Evolutionary conservation across 768 basidiomycete species (phyloP).

Genomic region (Podaxis rugospora): DNA sequence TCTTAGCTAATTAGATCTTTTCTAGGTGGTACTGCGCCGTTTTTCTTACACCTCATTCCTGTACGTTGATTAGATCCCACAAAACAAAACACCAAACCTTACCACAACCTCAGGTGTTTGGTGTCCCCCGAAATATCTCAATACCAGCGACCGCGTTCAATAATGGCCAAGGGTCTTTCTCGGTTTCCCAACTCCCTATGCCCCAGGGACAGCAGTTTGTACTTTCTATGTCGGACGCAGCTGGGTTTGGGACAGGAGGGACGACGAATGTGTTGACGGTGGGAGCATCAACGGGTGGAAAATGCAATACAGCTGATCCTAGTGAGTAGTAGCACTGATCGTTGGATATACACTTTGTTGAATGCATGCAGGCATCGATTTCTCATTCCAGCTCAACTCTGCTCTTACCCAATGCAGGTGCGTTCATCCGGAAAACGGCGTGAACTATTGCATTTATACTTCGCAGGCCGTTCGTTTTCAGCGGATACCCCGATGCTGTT

Average conservation of each 20-base stretch:
- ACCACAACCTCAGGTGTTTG: conserved; percentile 41
- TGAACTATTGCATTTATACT: not conserved
- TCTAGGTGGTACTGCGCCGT: conserved; percentile 60
- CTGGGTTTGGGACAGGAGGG: conserved; percentile 67
- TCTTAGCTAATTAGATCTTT: conserved; percentile 8
- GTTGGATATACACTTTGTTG: not conserved
- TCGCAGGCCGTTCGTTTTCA: conserved; percentile 43
- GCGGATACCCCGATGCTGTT: conserved; percentile 36
- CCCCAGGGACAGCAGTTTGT: conserved; percentile 36
- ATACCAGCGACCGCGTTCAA: conserved; percentile 52
- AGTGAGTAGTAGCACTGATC: conserved; percentile 19
- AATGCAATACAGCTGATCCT: conserved; percentile 48
- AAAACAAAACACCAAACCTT: not conserved
- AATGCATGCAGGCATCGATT: conserved; percentile 29
- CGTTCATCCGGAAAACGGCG: conserved; percentile 16
- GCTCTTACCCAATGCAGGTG: conserved; percentile 63
- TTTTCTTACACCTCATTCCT: conserved; percentile 44
- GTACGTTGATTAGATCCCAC: conserved; percentile 28
- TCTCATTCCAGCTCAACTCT: conserved; percentile 44
- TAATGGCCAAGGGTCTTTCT: conserved; percentile 51
- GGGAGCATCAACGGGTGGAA: conserved; percentile 39
- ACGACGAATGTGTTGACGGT: conserved; percentile 45
- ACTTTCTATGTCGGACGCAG: conserved; percentile 67
- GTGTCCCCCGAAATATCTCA: conserved; percentile 46
- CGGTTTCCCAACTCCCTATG: conserved; percentile 39